These are phyloP conservation scores for Polytrichum formosum DNA, from an alignment of 225 moss, liverwort and hornwort genomes.

Conservation along the genomic window DNA sequence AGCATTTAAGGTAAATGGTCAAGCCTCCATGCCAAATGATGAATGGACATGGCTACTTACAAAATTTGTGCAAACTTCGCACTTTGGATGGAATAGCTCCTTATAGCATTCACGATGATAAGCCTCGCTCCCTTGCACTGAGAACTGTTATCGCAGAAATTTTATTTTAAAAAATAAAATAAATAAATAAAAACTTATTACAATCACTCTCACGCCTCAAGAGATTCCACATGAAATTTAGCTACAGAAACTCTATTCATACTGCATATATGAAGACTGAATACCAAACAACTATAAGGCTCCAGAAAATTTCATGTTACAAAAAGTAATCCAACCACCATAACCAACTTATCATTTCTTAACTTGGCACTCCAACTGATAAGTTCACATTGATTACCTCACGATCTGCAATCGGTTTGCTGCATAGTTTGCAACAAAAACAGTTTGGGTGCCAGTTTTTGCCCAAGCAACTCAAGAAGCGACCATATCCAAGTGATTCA, in stretches of 20 bases:
- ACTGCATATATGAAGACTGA: too few relatives aligned
- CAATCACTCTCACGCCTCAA: background rate
- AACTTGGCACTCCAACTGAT: background rate
- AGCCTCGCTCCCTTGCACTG: constrained; percentile 65
- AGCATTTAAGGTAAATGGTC: too few relatives aligned
- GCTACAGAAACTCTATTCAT: too few relatives aligned
- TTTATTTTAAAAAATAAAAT: too few relatives aligned
- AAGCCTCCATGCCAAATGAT: background rate
- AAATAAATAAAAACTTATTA: background rate
- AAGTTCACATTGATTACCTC: constrained; percentile 39
- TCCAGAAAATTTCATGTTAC: too few relatives aligned
- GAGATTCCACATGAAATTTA: too few relatives aligned
- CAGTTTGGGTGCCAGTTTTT: constrained; percentile 82
- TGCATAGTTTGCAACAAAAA: constrained; percentile 72
- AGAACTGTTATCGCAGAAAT: constrained; percentile 48
- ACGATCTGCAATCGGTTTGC: constrained; percentile 72
- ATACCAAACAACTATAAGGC: too few relatives aligned
- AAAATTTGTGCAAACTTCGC: constrained; percentile 78
- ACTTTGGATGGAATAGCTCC: constrained; percentile 86
- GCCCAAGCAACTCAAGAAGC: constrained; percentile 82
- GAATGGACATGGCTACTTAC: constrained; percentile 33
- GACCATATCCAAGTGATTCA: constrained; percentile 67
- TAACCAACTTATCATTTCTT: too few relatives aligned
- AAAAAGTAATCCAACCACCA: background rate
- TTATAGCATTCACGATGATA: constrained; percentile 81